Percentiles rank a stretch among this genome's conserved stretches.
phyloP scores from a whole-genome alignment of 116 monocot genomes.

The Posidonia oceanica region DNA sequence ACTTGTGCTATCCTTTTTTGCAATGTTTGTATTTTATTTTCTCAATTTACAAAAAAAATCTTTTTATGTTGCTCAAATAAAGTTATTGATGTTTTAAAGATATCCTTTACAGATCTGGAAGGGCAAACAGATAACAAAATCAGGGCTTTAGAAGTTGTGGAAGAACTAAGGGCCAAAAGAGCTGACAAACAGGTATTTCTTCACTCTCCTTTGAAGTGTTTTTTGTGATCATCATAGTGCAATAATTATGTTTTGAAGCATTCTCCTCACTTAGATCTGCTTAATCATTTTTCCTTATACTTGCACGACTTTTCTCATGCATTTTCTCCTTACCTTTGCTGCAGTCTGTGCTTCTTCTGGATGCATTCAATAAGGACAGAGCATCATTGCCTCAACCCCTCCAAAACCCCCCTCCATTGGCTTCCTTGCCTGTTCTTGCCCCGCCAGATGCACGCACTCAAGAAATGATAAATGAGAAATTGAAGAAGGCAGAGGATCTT shows the following conservation, averaged over 20 bases:
- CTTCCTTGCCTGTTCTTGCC: slow-evolving; percentile 22
- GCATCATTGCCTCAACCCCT: slow-evolving; percentile 43
- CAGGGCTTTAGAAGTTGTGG: slow-evolving; percentile 55
- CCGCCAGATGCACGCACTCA: slow-evolving; percentile 42
- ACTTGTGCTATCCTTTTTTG: too few species aligned
- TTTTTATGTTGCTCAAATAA: neutral
- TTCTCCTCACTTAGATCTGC: neutral
- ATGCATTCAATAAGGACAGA: slow-evolving; percentile 49
- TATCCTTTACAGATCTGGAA: slow-evolving; percentile 54
- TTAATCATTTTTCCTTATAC: neutral
- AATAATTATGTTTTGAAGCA: neutral
- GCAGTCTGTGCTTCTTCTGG: slow-evolving; percentile 41
- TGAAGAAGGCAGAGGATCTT: slow-evolving; percentile 44
- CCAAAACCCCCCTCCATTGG: slow-evolving; percentile 25
- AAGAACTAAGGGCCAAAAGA: slow-evolving; percentile 76
- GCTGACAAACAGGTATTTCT: slow-evolving; percentile 74
- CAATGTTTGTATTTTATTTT: neutral
- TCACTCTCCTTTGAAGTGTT: neutral
- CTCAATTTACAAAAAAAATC: neutral
- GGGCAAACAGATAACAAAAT: slow-evolving; percentile 83
- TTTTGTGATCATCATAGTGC: too few species aligned
- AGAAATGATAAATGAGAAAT: slow-evolving; percentile 49
- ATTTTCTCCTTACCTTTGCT: slow-evolving; percentile 3
- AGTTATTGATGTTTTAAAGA: neutral
- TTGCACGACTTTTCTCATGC: neutral